Evolutionary conservation across 2,329 filamentous ascomycete species (phyloP), one percentile per base, ranked within the genome.

Genomic region (Cordyceps pruinosa): DNA sequence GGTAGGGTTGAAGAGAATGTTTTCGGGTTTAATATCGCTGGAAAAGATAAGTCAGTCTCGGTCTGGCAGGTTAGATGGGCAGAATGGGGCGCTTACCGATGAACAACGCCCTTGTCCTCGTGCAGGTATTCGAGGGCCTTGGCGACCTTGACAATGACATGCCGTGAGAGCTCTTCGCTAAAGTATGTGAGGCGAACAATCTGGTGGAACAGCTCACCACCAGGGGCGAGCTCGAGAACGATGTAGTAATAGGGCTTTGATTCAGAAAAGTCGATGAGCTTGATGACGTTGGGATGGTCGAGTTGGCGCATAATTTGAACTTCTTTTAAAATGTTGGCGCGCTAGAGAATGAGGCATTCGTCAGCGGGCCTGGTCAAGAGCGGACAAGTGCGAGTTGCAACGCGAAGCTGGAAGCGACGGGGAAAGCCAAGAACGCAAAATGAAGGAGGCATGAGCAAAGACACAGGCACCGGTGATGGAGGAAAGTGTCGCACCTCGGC

Each of bases 101-200:
- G 94, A 62, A 99, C 94, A 58, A 99, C 91, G 57, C 94, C 94
- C 62, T 87, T 90, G 66, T 94, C 90, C 69, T 97, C 94, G 66
- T 99, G 94, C 59, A 99, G 73, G 69, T 97, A 97, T 68, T 93
- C 87, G 55, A 99, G 78, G 15, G 94, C 93, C 65, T 95, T 85
- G n/a, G 94, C 94, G 17, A 99, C 94, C 69, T 97, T 93, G 4
- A 86, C 77, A 65, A 99, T 99, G 66, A 97, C 93, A 70, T 97
- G 94, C 63, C 94, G 83, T 54, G 92, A 95, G 1, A 99, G 79
- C 49, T 97, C 87, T 71, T 99, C 94, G 75, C 93, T 97, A 70
- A 99, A 99, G 72, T 97, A 99, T 15, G 94, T 99, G 70, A 99
- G 84, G 63, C 93, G 88, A 52, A 99, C 94, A 65, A 99, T 97